Conservation (phyloP, 2,329 filamentous ascomycete species). For the Verticillium isaacii region DNA sequence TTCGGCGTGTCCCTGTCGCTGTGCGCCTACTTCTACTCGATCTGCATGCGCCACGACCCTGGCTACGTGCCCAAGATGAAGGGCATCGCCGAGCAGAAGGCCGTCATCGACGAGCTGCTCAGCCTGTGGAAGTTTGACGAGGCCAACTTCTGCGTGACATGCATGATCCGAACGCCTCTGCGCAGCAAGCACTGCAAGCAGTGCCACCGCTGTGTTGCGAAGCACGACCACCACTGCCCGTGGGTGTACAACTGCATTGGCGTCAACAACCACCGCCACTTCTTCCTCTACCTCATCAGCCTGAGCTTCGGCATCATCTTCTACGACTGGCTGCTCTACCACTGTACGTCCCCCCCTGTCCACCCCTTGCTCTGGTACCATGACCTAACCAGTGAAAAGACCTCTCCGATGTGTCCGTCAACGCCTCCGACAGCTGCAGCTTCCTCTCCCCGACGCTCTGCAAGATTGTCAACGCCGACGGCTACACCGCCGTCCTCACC, state of each 20-base stretch:
- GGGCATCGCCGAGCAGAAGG: conserved; percentile 84
- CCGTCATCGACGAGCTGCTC: conserved; percentile 82
- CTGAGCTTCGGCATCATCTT: conserved; percentile 70
- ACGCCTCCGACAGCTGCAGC: conserved; percentile 58
- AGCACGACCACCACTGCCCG: conserved; percentile 96
- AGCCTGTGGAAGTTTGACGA: conserved; percentile 88
- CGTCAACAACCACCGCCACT: conserved; percentile 93
- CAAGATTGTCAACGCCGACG: conserved; percentile 70
- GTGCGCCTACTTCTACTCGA: conserved; percentile 80
- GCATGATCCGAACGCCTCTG: conserved; percentile 89
- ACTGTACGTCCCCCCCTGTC: conserved; percentile 48
- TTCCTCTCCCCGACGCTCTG: conserved; percentile 74
- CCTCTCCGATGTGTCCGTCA: conserved; percentile 52
- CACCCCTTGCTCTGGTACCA: background rate
- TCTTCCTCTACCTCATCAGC: conserved; percentile 81
- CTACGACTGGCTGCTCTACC: conserved; percentile 67
- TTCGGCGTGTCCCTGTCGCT: conserved; percentile 63
- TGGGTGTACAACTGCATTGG: conserved; percentile 98
- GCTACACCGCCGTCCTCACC: conserved; percentile 75
- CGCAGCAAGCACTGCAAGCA: conserved; percentile 93
- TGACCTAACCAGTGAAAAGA: conserved; percentile 42
- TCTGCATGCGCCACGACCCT: conserved; percentile 82
- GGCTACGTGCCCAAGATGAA: conserved; percentile 89
- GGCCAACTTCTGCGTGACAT: conserved; percentile 86
- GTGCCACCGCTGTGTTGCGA: conserved; percentile 88